Conservation (phyloP, 129 eudicot genomes). For the Centella asiatica region DNA sequence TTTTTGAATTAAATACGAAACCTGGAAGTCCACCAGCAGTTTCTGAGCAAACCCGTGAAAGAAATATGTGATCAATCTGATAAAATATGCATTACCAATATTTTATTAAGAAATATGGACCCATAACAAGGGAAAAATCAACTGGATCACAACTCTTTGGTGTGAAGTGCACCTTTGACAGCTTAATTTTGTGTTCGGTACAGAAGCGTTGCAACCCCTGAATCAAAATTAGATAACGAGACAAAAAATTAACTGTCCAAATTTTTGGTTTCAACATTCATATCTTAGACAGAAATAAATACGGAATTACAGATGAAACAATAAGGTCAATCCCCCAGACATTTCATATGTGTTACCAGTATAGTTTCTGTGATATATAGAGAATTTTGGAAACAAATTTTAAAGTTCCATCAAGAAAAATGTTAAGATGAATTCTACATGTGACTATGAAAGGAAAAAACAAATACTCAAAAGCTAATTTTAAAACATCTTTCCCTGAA, state of each 20-base stretch:
- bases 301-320: no score
- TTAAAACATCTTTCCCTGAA: no score
- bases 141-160: neutral
- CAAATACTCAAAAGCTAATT: no score
- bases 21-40: constrained; percentile 99
- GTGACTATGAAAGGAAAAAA: no score
- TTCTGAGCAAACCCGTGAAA: constrained; percentile 96
- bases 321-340: no score
- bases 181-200: constrained; percentile 80
- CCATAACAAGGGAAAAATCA: neutral
- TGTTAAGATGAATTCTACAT: no score
- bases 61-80: constrained; percentile 96
- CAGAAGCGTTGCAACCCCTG: constrained; percentile 95
- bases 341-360: no score
- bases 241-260: neutral
- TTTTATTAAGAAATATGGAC: neutral
- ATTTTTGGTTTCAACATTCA: neutral
- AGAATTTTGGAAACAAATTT: no score
- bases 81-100: neutral
- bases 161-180: constrained; percentile 58
- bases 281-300: neutral
- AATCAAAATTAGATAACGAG: constrained; percentile 8
- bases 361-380: no score
- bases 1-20: constrained; percentile 14
- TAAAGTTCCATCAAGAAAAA: no score